Evolutionary conservation across 2,329 filamentous ascomycete genomes (phyloP), one percentile per base, ranked within the genome.

Genomic region (Trichoderma atroviride): DNA sequence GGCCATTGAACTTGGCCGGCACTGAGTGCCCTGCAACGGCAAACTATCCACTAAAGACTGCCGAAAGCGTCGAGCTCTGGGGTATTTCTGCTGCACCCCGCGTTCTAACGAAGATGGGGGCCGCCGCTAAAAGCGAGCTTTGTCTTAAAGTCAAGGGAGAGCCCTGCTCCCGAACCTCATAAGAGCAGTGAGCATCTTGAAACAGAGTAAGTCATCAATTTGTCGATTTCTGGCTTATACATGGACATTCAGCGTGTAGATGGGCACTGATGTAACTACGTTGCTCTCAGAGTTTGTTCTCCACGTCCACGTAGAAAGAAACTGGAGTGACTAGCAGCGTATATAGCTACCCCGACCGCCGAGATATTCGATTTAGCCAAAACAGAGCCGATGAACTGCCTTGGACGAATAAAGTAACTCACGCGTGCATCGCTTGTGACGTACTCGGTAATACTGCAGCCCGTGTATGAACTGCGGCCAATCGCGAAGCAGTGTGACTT

Each of bases 61-160:
- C 53, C 53, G n/a, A 43, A 57, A 57, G 11, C n/a, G 52, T 43
- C 29, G 1, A 47, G 53, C 4, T 29, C 29, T 22, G 31, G 60
- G 60, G 59, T 14, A 40, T 66, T 66, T 57, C 37, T 24, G 53
- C 37, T 66, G 62, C 53, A 50, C 62, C 62, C 52, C 62, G 62
- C 62, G 31, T 58, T 66, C 53, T 47, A n/a, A 50, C 61, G 16
- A 37, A 22, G 33, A 16, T 50, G 47, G 43, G 43, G 47, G 47
- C 47, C 40, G 22, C 50, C 61, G 24, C 47, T 55, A 43, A 22
- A 40, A 56, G 27, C 5, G 33, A 35, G 29, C 16, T 52, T 33
- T 35, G 35, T 47, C 27, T 33, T 1, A 13, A 13, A 33, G 53
- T 33, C 27, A 13, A 57, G 29, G 4, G 47, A 50, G 47, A 40